Base-by-base conservation (phyloP, 331 rosid species). In the Pyrus hybrid region DNA sequence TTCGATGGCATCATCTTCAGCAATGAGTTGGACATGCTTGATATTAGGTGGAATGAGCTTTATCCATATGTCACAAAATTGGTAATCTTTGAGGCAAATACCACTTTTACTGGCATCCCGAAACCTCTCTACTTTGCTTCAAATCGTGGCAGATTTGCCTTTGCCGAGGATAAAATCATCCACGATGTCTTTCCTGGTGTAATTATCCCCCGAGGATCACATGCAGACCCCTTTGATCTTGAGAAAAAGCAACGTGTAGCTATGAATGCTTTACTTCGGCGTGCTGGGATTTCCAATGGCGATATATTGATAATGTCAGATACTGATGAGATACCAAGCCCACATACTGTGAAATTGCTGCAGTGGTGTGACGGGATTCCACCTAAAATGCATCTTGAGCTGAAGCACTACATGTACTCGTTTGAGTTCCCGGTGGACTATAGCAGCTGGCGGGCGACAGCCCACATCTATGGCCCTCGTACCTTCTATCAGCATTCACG, bases 351-450 rank as follows among this genome's bases (percentile, higher is more conserved):
- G 85, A 92, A 89, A 80, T 84, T 94, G 30, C 79, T 94, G 64
- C 96, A 89, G 53, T 94, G 97, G 97, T 94, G 99, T 72, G 93
- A 94, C 54, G 99, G 87, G 13, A 79, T 92, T 73, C 99, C 99
- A 62, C 83, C 89, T 16, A 23, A 79, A 43, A 81, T 90, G 86
- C 99, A 92, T 82, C 96, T 94, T 29, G 97, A 94, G 82, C 77
- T 94, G 73, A 86, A 84, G 83, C 80, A 94, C 81, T 92, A 94
- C 86, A 75, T 92, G 92, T 94, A 90, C 72, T 94, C 97, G 0
- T 94, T 92, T 2, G 99, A 94, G 88, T 94, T 92, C 79, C 97
- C 92, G 0, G 95, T 90, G 62, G 96, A 92, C 83, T 88, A 87
- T 82, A 89, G 93, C 87, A 88, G 97, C 87, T 92, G 99, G 97